A percentile compares a stretch with the other conserved stretches of the same genome.
These are phyloP conservation scores for Euryodendron excelsum DNA, from an alignment of 148 eudicot species.

Conservation along the genomic window DNA sequence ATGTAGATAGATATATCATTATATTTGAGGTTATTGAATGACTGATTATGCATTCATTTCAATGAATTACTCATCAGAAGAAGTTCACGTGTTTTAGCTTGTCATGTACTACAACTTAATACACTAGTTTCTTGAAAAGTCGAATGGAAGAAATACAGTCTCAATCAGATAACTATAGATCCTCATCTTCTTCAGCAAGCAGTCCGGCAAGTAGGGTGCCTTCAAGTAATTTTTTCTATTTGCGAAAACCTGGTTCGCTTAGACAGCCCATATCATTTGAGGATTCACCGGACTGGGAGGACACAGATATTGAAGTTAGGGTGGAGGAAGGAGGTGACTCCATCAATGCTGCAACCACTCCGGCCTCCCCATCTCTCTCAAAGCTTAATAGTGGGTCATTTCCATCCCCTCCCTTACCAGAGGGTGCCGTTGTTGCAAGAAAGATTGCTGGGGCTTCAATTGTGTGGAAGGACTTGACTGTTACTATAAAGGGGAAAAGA, in stretches of 20 bases:
- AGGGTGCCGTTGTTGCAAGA: constrained; percentile 58
- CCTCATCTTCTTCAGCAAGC: constrained; percentile 93
- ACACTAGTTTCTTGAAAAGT: background rate
- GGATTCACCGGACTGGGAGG: constrained; percentile 98
- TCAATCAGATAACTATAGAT: constrained; percentile 87
- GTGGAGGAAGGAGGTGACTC: constrained; percentile 77
- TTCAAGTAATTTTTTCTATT: constrained; percentile 85
- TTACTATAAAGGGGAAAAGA: constrained; percentile 80
- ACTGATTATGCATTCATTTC: background rate
- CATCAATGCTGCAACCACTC: constrained; percentile 70
- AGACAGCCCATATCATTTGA: constrained; percentile 74
- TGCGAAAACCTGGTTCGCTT: constrained; percentile 76
- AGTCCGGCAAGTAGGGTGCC: constrained; percentile 94
- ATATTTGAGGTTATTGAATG: constrained; percentile 3
- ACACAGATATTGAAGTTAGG: constrained; percentile 78
- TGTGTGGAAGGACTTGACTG: constrained; percentile 89
- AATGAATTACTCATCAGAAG: background rate
- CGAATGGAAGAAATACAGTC: constrained; percentile 94
- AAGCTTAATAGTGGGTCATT: constrained; percentile 83
- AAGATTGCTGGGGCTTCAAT: constrained; percentile 78
- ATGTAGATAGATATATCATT: background rate
- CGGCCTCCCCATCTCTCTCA: constrained; percentile 77
- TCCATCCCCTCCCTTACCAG: constrained; percentile 75
- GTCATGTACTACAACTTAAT: background rate
- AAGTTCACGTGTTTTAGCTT: background rate